These are phyloP conservation scores for Tylopilus rubrobrunneus DNA, from an alignment of 768 basidiomycete genomes.

Conservation along the genomic window DNA sequence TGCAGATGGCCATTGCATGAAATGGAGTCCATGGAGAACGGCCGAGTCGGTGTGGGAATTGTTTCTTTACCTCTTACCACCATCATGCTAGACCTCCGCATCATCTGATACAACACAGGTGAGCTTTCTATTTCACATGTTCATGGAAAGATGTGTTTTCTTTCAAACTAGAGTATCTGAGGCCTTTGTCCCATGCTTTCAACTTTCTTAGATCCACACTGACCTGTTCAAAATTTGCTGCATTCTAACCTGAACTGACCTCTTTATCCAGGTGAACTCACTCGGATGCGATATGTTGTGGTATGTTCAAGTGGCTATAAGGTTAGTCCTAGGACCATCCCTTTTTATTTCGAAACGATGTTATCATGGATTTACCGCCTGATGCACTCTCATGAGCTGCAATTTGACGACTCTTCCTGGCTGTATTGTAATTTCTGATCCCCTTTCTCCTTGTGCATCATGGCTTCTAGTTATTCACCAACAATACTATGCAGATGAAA, in stretches of 20 bases:
- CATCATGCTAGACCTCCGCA: background rate
- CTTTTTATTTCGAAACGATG: conserved; percentile 6
- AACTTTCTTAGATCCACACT: background rate
- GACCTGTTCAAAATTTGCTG: background rate
- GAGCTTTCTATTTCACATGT: background rate
- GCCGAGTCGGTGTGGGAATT: conserved; percentile 5
- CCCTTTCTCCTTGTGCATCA: no score
- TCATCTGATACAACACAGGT: background rate
- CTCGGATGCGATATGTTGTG: background rate
- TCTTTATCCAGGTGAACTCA: background rate
- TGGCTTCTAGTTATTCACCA: background rate
- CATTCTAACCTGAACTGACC: background rate
- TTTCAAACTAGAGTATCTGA: conserved; percentile 12
- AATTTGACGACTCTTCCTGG: conserved; percentile 12
- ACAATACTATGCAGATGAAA: background rate
- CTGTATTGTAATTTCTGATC: conserved; percentile 15
- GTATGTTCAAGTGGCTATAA: background rate
- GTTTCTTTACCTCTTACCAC: background rate
- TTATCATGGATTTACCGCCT: conserved; percentile 17
- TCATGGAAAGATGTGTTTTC: background rate
- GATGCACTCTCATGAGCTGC: conserved; percentile 5
- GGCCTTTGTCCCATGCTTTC: conserved; percentile 4
- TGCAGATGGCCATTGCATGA: conserved; percentile 73
- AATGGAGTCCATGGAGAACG: background rate
- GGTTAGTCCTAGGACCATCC: background rate